Evolutionary conservation across 371 early-diverging fungal genomes (phyloP).

Genomic region (Umbelopsis sp.): DNA sequence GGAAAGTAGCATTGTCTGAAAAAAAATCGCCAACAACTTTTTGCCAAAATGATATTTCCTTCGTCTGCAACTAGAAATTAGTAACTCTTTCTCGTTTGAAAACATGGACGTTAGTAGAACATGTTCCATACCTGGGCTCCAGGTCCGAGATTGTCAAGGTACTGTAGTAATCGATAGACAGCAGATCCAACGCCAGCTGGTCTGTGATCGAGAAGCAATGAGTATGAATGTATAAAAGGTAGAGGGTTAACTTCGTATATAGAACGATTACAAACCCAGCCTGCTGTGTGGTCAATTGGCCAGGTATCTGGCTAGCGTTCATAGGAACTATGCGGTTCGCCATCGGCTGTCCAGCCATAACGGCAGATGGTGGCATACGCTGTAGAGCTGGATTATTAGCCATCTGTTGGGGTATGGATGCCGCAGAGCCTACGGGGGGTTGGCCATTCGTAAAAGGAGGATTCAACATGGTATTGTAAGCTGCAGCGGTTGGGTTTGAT

Average conservation of each 20-base stretch:
- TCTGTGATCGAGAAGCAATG: neutral
- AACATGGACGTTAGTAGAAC: too few species aligned
- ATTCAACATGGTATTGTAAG: constrained; percentile 1
- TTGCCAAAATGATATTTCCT: constrained; percentile 15
- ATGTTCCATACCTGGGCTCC: neutral
- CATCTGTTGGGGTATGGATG: constrained; percentile 5
- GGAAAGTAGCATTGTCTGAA: constrained; percentile 3
- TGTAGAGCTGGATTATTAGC: constrained; percentile 5
- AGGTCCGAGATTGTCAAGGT: constrained; percentile 10
- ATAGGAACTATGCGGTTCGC: neutral
- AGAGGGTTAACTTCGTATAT: neutral
- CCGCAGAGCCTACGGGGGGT: constrained; percentile 9
- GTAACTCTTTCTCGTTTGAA: neutral
- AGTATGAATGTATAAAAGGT: too few species aligned
- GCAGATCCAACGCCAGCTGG: constrained; percentile 16
- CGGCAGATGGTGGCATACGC: constrained; percentile 1
- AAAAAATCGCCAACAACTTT: constrained; percentile 4
- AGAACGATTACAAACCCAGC: constrained; percentile 11
- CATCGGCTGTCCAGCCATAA: constrained; percentile 3
- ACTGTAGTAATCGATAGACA: constrained; percentile 6
- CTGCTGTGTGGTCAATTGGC: constrained; percentile 15
- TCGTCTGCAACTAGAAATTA: neutral
- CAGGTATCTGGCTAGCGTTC: neutral
- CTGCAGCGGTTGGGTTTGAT: neutral
- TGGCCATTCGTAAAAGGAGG: neutral